A percentile compares a stretch with the other conserved stretches of the same genome.
Conservation (phyloP, 495 filamentous ascomycete genomes). For the Pyrenula massariospora region DNA sequence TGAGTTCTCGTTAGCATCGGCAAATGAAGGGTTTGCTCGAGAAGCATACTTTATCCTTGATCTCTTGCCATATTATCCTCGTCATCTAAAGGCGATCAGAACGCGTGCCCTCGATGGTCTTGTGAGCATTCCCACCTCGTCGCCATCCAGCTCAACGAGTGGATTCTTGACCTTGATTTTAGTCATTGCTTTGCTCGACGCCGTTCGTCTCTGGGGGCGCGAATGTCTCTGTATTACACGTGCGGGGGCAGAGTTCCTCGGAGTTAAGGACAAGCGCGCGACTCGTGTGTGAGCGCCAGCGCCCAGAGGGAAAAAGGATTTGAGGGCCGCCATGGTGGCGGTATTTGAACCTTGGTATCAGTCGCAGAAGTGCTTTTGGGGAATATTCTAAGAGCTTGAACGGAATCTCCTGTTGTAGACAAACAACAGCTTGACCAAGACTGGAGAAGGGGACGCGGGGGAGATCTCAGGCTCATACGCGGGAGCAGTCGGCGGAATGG, state of each 20-base stretch:
- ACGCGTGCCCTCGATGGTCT: too few relatives aligned
- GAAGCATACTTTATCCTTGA: conserved; percentile 73
- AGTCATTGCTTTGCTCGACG: conserved; percentile 1
- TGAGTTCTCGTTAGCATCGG: conserved; percentile 18
- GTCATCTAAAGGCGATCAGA: conserved; percentile 55
- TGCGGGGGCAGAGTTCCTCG: neutral
- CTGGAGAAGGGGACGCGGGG: neutral
- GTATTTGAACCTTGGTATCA: conserved; percentile 1
- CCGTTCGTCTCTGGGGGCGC: conserved; percentile 10
- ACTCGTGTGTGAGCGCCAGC: neutral
- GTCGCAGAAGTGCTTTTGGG: neutral
- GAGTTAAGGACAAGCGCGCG: neutral
- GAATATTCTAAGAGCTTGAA: too few relatives aligned
- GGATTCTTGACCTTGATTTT: conserved; percentile 99
- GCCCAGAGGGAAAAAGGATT: neutral
- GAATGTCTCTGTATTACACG: neutral
- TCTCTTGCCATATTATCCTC: conserved; percentile 94
- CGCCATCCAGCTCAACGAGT: conserved; percentile 92
- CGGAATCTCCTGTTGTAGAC: neutral
- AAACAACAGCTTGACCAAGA: neutral
- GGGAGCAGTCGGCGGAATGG: neutral
- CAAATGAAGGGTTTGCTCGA: conserved; percentile 3
- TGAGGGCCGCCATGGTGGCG: conserved; percentile 4
- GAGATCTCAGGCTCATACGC: neutral
- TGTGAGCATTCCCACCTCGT: conserved; percentile 60